A percentile compares a stretch with the other conserved stretches of the same genome.
These are phyloP conservation scores for Coccomyxa sp. DNA, from an alignment of 139 green algal species.

Conservation along the genomic window DNA sequence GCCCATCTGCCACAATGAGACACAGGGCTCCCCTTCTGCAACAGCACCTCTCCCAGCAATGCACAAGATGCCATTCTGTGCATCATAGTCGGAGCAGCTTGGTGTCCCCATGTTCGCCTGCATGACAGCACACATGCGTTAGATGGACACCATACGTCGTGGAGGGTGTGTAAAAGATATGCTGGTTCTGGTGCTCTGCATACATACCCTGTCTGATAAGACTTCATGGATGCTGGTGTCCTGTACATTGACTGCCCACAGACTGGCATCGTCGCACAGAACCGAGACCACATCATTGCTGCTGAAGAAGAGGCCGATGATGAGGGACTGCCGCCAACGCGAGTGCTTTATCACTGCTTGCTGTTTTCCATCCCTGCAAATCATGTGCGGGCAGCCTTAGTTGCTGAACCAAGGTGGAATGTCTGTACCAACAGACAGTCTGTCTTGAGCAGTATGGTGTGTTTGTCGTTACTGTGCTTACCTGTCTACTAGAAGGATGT, in stretches of 20 bases:
- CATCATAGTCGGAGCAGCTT: neutral
- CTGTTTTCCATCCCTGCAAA: too few species aligned
- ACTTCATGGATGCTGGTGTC: neutral
- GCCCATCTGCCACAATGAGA: neutral
- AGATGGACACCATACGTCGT: neutral
- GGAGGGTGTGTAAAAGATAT: neutral
- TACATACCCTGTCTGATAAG: neutral
- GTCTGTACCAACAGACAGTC: too few species aligned
- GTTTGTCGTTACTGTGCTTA: too few species aligned
- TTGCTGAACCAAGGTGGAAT: too few species aligned
- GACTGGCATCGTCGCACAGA: neutral
- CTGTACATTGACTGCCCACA: neutral
- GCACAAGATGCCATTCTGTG: neutral
- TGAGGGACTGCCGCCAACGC: too few species aligned
- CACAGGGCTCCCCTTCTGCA: neutral
- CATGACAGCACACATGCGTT: neutral
- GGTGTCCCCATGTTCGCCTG: neutral
- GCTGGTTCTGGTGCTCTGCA: neutral
- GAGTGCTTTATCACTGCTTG: too few species aligned
- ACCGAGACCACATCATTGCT: neutral
- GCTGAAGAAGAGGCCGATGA: too few species aligned
- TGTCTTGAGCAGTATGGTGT: too few species aligned
- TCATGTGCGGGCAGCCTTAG: too few species aligned
- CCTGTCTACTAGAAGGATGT: too few species aligned
- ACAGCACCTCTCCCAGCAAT: neutral